phyloP scores from a whole-genome alignment of 2,329 filamentous ascomycete genomes.

The Trichophyton mentagrophytes region DNA sequence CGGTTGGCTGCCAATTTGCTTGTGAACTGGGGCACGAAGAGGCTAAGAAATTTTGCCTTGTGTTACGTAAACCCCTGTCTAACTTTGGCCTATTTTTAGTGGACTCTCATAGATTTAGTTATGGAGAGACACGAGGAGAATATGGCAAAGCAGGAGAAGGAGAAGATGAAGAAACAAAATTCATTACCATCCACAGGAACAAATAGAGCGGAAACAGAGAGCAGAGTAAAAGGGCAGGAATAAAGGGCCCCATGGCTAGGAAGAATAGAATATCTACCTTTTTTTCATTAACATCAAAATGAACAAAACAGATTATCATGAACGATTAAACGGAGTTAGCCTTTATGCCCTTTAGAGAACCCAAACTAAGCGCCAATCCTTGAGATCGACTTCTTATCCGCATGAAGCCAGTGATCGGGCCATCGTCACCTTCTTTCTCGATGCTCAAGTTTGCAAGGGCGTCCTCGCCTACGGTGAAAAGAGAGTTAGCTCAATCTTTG shows the following conservation, averaged over 20 bases:
- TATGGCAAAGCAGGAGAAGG: neutral
- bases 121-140: too few relatives aligned
- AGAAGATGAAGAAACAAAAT: neutral
- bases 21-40: too few relatives aligned
- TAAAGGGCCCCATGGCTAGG: neutral
- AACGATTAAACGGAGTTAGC: constrained; percentile 41
- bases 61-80: too few relatives aligned
- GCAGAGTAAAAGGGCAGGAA: neutral
- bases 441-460: constrained; percentile 94
- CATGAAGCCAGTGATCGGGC: constrained; percentile 91
- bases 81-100: too few relatives aligned
- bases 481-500: constrained; percentile 15
- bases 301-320: constrained; percentile 16
- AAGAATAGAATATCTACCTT: constrained; percentile 2
- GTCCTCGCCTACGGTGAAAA: constrained; percentile 66
- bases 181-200: neutral
- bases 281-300: neutral
- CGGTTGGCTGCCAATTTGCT: too few relatives aligned
- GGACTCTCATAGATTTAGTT: too few relatives aligned
- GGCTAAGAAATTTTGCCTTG: too few relatives aligned
- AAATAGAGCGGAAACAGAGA: neutral
- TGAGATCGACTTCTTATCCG: constrained; percentile 95
- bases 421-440: constrained; percentile 91
- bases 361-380: constrained; percentile 82
- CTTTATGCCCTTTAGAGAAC: constrained; percentile 87